These are phyloP conservation scores for Pleurotus sapidus DNA, from an alignment of 768 basidiomycete species.

Conservation along the genomic window DNA sequence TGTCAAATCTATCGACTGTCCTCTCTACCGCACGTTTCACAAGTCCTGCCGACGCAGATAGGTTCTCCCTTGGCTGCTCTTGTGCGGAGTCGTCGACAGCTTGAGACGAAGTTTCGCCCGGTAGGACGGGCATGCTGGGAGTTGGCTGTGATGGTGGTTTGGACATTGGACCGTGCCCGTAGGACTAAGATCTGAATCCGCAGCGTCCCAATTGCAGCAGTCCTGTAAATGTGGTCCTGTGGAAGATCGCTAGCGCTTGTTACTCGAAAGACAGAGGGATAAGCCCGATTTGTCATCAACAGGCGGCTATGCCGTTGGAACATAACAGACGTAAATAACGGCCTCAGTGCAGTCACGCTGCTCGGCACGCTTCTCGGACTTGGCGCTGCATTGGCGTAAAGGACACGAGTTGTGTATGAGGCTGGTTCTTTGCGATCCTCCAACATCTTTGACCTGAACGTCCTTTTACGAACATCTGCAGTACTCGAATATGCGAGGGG, in stretches of 20 bases:
- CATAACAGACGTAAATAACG: not conserved
- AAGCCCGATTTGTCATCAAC: not conserved
- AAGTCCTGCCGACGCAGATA: conserved; percentile 36
- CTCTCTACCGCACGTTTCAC: conserved; percentile 52
- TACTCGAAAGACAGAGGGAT: not conserved
- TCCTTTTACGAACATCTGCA: conserved; percentile 18
- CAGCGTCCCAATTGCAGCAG: not conserved
- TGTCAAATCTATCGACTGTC: conserved; percentile 54
- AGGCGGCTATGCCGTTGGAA: not conserved
- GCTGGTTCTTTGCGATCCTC: conserved; percentile 6
- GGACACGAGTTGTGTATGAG: conserved; percentile 7
- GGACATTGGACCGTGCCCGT: conserved; percentile 18
- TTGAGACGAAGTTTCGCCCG: conserved; percentile 29
- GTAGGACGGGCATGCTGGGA: conserved; percentile 19
- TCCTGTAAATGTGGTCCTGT: no score
- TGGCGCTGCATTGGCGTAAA: not conserved
- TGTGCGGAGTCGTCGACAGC: conserved; percentile 26
- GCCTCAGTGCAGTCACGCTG: not conserved
- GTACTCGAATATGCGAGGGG: conserved; percentile 56
- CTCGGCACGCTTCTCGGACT: not conserved
- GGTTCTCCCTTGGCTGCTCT: conserved; percentile 15
- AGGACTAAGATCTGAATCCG: conserved; percentile 3
- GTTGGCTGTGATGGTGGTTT: conserved; percentile 19
- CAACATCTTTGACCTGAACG: conserved; percentile 13
- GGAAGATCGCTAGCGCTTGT: not conserved